Conservation (phyloP, 176 grass and related monocot species). For the Triticum aestivum region IWGSC_CS_RefSeq_v2.1 NC_057796.1:296414273-296414772, state of each 20-base stretch:
- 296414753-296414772: neutral
- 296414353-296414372: neutral
- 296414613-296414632: slow-evolving; percentile 30
- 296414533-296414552: neutral
- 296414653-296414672: slow-evolving; percentile 37
- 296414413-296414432: neutral
- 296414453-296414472: neutral
- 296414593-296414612: slow-evolving; percentile 24
- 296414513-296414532: slow-evolving; percentile 19
- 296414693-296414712: neutral
- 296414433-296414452: neutral
- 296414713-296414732: slow-evolving; percentile 29
- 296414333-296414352: neutral
- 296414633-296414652: slow-evolving; percentile 12
- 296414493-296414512: neutral
- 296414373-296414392: neutral
- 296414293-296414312: neutral
- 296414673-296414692: slow-evolving; percentile 24
- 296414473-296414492: neutral
- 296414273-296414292: neutral
- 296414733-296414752: neutral
- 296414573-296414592: neutral
- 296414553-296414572: neutral
- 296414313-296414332: neutral
- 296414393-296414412: neutral